Evolutionary conservation across 208 protist species (phyloP), one percentile per base, ranked within the genome.

Genomic region (Acanthamoeba comandoni): DNA sequence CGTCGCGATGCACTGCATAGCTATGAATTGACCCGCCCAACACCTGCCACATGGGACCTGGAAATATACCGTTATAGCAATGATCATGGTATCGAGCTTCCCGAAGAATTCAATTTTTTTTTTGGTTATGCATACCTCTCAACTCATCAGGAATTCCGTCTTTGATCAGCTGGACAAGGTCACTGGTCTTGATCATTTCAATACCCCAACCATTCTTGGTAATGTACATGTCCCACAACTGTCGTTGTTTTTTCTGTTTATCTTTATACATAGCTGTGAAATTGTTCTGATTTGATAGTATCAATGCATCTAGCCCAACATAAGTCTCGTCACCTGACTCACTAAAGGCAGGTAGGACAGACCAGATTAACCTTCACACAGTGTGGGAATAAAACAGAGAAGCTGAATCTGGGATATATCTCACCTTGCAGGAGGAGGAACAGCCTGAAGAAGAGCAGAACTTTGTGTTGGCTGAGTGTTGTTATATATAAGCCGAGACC

Each of bases 101-200:
- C n/a, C n/a, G n/a, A n/a, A n/a, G n/a, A n/a, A n/a, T n/a, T n/a
- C n/a, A n/a, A n/a, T n/a, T n/a, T n/a, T n/a, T 17, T 64, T 64
- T 64, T 64, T 64, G n/a, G 17, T 29, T 1, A 80, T 24, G 26
- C 80, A 53, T 75, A 90, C 82, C 82, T 53, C 52, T 69, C 29
- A 90, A 51, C 22, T 75, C 64, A 53, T 90, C 82, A 0, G 82
- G 82, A 43, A 90, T 90, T 58, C 82, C 82, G 22, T 58, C 35
- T 0, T 71, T 13, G n/a, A 90, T 53, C 15, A 90, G 51, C 1
- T 86, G 22, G 53, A 13, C n/a, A 15, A 75, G 82, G 9, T 73
- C 62, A 35, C 52, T 55, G 19, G 60, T 73, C 60, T 90, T 90
- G 43, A 90, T 85, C 57, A 90, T 53, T 53, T 90, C 49, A 31